Percentiles rank a stretch among this genome's conserved stretches.
phyloP scores from a whole-genome alignment of 139 green algal species.

The Mychonastes homosphaera region DNA sequence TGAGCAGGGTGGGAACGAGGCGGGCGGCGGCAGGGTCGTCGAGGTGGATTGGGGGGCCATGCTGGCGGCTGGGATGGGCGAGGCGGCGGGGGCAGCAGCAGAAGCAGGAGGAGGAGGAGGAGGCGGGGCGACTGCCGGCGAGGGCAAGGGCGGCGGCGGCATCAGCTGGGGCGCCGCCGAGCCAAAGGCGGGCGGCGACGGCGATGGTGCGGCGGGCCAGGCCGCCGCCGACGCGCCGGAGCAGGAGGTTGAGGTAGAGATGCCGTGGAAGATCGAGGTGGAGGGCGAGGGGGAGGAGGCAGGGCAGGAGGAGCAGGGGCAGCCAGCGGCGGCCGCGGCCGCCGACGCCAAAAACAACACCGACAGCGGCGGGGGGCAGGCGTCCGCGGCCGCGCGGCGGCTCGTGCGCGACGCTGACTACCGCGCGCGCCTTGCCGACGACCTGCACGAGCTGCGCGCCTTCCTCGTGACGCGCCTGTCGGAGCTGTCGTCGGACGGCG shows the following conservation, averaged over 20 bases:
- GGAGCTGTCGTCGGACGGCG: constrained; percentile 11
- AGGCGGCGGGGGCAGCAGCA: too few relatives aligned
- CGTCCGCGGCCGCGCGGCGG: constrained; percentile 6
- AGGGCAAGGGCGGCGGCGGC: too few relatives aligned
- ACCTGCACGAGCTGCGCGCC: constrained; percentile 43
- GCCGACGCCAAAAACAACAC: constrained; percentile 12
- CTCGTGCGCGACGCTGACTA: constrained; percentile 25
- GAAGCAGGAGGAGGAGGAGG: too few relatives aligned
- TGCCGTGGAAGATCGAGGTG: too few relatives aligned
- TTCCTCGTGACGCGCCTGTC: constrained; percentile 34
- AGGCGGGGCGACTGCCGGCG: too few relatives aligned
- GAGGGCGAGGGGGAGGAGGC: too few relatives aligned
- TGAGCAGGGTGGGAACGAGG: background rate
- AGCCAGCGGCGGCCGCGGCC: background rate
- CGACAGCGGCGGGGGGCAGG: background rate
- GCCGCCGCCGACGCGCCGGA: constrained; percentile 12
- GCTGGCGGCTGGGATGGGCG: constrained; percentile 28
- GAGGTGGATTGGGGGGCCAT: too few relatives aligned
- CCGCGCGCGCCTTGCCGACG: constrained; percentile 32
- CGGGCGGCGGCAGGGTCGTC: background rate
- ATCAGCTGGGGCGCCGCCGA: background rate
- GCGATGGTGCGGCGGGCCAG: constrained; percentile 1
- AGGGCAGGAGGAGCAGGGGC: background rate
- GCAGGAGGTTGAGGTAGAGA: constrained; percentile 27
- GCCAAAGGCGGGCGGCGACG: background rate